Base-by-base conservation (phyloP, 768 basidiomycete species). In the Phanerochaete sordida region DNA sequence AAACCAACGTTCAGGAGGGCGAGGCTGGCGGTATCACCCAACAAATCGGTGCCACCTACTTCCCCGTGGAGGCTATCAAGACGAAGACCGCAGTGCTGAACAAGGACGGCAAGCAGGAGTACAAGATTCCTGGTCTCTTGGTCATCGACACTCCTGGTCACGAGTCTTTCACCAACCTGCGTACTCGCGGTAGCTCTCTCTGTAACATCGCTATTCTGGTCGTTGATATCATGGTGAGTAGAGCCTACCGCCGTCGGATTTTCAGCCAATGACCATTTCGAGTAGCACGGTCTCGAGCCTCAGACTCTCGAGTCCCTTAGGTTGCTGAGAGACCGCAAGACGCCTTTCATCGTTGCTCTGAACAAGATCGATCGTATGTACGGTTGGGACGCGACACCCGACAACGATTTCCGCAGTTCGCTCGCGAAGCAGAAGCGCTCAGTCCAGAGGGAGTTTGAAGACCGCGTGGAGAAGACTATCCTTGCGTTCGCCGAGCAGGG, bases 351-450 rank as follows among this genome's bases (percentile, higher is more conserved):
- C 58, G 96, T 99, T 50, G 97, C 97, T 5, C 79, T 99, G 48
- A 99, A 99, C 80, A 98, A 99, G 94, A 97, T 99, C 70, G 97
- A 99, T 80, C 93, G 97, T 78, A 85, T 98, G 72, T 98, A 96
- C 71, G 89, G 90, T 62, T 99, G 97, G 97, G 79, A 91, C 65
- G 72, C 94, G 8, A 97, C 86, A 27, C 92, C 95, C 1, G 88
- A 98, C 75, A 91, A 88, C 57, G 91, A 92, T 19, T 97, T 98
- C 86, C 88, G 81, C 57, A 93, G 95, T 72, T 93, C 94, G 9
- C 79, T 98, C 49, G 87, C 85, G 19, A 87, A 90, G 72, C 97
- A 99, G 74, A 76, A 79, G 63, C 81, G 75, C 45, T 74, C 87
- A 7, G 92, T 94, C 26, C 87, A 91, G 70, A 89, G 91, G 64